These are phyloP conservation scores for Claviceps digitariae DNA, from an alignment of 2,329 filamentous ascomycete genomes.

Conservation along the genomic window DNA sequence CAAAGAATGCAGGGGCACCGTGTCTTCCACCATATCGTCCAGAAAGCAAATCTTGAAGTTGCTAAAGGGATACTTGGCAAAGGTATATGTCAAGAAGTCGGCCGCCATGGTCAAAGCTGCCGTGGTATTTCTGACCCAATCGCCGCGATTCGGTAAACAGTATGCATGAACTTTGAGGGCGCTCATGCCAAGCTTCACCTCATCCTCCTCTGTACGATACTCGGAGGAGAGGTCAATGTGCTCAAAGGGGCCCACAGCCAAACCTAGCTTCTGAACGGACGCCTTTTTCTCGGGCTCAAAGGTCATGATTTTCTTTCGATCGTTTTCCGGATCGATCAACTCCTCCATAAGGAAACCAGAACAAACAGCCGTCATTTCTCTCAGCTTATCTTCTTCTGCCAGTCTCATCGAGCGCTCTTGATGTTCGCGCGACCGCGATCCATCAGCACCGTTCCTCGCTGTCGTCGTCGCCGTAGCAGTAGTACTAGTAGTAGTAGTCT, in stretches of 20 bases:
- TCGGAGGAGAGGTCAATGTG: slow-evolving; percentile 75
- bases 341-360: slow-evolving; percentile 84
- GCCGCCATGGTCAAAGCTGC: slow-evolving; percentile 72
- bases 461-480: too few relatives aligned
- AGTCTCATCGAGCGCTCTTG: slow-evolving; percentile 30
- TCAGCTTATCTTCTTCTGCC: slow-evolving; percentile 66
- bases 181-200: slow-evolving; percentile 78
- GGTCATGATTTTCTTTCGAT: slow-evolving; percentile 73
- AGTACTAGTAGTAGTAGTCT: slow-evolving; percentile 7
- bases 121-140: slow-evolving; percentile 78
- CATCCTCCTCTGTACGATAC: slow-evolving; percentile 79
- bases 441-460: slow-evolving; percentile 17
- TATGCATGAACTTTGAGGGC: slow-evolving; percentile 84
- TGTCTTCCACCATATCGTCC: slow-evolving; percentile 70
- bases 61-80: slow-evolving; percentile 80
- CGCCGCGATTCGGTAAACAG: slow-evolving; percentile 69
- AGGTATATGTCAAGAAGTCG: slow-evolving; percentile 82
- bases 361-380: slow-evolving; percentile 84
- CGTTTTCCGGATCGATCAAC: slow-evolving; percentile 59
- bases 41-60: slow-evolving; percentile 92
- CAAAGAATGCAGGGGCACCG: slow-evolving; percentile 65
- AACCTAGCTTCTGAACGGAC: slow-evolving; percentile 79
- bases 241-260: slow-evolving; percentile 90
- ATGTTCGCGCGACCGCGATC: slow-evolving; percentile 26
- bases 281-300: slow-evolving; percentile 67